A percentile compares a stretch with the other conserved stretches of the same genome.
Conservation (phyloP, 257 asterid species). For the Plantago major region DNA sequence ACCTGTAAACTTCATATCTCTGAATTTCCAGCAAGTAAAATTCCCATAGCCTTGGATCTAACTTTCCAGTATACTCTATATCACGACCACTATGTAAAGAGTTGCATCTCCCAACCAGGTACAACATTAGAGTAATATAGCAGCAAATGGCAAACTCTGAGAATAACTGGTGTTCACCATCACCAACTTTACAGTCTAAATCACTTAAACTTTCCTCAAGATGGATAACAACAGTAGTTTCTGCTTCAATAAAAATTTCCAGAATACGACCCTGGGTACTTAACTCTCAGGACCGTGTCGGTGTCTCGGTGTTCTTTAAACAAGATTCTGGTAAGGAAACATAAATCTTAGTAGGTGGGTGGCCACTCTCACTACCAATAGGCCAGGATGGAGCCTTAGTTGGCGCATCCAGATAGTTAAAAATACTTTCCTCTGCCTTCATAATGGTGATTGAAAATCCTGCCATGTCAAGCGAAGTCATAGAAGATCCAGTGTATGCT, state of each 20-base stretch:
- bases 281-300: slow-evolving; percentile 60
- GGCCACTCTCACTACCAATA: slow-evolving; percentile 84
- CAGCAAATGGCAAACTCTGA: no score
- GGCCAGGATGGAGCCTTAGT: slow-evolving; percentile 99
- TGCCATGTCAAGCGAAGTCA: slow-evolving; percentile 99
- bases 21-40: no score
- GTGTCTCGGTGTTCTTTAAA: slow-evolving; percentile 56
- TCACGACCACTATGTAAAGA: no score
- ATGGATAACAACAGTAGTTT: slow-evolving; percentile 59
- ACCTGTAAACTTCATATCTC: no score
- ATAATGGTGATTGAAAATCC: slow-evolving; percentile 92
- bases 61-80: no score
- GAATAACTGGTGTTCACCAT: no score
- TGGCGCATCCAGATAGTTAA: slow-evolving; percentile 81
- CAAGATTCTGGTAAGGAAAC: slow-evolving; percentile 79
- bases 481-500: slow-evolving; percentile 93
- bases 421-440: slow-evolving; percentile 68
- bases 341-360: slow-evolving; percentile 89
- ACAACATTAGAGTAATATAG: no score
- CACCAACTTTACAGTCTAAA: no score
- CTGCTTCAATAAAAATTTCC: slow-evolving; percentile 91
- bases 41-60: no score
- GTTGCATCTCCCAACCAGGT: no score
- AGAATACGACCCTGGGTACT: slow-evolving; percentile 57
- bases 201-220: slow-evolving; percentile 74